Evolutionary conservation across 768 basidiomycete genomes (phyloP), one percentile per base, ranked within the genome.

Genomic region (Phanerodontia chrysosporium): DNA sequence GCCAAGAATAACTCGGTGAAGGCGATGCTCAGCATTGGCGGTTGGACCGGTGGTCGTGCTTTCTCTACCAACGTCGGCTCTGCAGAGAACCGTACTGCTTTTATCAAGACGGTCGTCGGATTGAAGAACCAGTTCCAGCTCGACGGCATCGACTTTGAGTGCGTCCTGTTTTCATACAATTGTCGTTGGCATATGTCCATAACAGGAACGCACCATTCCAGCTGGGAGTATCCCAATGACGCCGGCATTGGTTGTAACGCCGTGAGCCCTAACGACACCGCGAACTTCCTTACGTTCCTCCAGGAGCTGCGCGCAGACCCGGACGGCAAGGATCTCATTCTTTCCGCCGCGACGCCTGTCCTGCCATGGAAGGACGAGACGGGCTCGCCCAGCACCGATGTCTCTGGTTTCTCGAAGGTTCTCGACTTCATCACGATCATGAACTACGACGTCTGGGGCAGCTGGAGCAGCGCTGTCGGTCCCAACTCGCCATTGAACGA

Each of bases 401-500:
- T 93, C 29, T 80, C 83, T 1, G 79, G 64, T 0, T 95, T 90
- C 66, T 85, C 86, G 2, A 58, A 76, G 14, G 79, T 83, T 16
- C 78, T 96, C 45, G 90, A 96, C 69, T 89, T 84, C 75, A 84
- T 95, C 59, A 79, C 62, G 16, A 74, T 87, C 53, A 89, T 89
- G 87, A 85, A 83, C 70, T 89, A 89, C 71, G 87, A 89, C 64
- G 71, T 88, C 55, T 79, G 75, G 65, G 83, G 85, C 18, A 75
- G 78, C 24, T 79, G 79, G 68, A 49, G 42, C 58, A 70, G 75
- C 62, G 70, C 85, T 62, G 78, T 82, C 51, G 93, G 93, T 1
- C 84, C 95, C 14, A 92, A 92, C 70, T 86, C 95, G 1, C 94
- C 95, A 5, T 77, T 97, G 36, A 76, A 86, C 59, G 87, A 96